Base-by-base conservation (phyloP, 2,329 filamentous ascomycete genomes). In the Thelonectria olida region DNA sequence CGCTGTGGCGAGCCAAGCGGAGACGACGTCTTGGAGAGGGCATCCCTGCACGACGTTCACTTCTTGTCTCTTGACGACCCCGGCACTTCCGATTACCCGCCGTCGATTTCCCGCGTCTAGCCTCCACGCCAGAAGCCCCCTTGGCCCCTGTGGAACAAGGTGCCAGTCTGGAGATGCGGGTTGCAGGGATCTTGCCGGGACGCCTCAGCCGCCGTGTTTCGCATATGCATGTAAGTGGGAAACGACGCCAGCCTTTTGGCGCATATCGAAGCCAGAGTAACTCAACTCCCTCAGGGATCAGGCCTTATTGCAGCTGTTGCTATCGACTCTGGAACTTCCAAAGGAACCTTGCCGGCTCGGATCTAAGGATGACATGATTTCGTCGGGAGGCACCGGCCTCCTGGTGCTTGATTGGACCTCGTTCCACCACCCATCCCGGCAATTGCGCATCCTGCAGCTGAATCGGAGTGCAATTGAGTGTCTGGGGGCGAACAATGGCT, bases 331-430 rank as follows among this genome's bases (percentile, higher is more conserved):
- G 41, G 52, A 47, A 54, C 38, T 39, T n/a, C n/a, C n/a, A n/a
- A n/a, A 55, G 47, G 15, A 15, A 39, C 27, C 34, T 58, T 57
- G 8, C 23, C 58, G 61, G 64, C 52, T 64, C 67, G 54, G 57
- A 66, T 71, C 62, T 31, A 60, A 62, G 52, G 49, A 72, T 72
- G 69, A 61, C 69, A 67, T 71, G 70, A 72, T 72, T 67, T 55
- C 44, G 56, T 72, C 69, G 67, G 69, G 62, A 72, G 64, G 67
- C 59, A 67, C 63, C 69, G 70, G 68, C 62, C 62, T 19, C 15
- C 53, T 48, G 54, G 23, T 34, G 45, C 34, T 48, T 48, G 47
- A 60, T 53, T 67, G 57, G 54, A 45, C 49, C 36, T 56, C 41
- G 31, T 39, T 54, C 57, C 63, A 63, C 64, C 44, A 49, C 49